phyloP scores from a whole-genome alignment of 2,329 filamentous ascomycete species.

The Nannizziopsis arthrosporioides region DNA sequence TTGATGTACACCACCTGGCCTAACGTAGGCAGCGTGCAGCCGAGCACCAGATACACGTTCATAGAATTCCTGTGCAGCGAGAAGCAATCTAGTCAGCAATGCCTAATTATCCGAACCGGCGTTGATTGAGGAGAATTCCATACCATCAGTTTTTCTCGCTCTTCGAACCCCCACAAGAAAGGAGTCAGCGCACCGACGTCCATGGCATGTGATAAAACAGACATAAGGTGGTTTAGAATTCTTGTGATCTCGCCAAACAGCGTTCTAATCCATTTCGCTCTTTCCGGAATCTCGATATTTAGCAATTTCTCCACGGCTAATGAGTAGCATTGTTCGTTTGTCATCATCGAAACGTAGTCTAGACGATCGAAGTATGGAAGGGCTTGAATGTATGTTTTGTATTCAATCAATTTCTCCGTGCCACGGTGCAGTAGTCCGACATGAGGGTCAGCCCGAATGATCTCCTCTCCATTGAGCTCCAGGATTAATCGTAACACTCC shows the following conservation, averaged over 20 bases:
- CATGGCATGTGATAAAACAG: slow-evolving; percentile 92
- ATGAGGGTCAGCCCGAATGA: slow-evolving; percentile 90
- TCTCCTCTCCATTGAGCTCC: slow-evolving; percentile 95
- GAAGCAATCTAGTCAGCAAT: slow-evolving; percentile 12
- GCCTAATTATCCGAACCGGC: neutral
- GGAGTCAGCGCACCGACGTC: slow-evolving; percentile 96
- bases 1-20: slow-evolving; percentile 90
- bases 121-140: slow-evolving; percentile 22
- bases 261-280: slow-evolving; percentile 94
- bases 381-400: slow-evolving; percentile 97
- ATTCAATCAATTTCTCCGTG: slow-evolving; percentile 99
- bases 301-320: slow-evolving; percentile 95
- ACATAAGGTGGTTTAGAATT: slow-evolving; percentile 95
- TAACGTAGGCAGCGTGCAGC: slow-evolving; percentile 92
- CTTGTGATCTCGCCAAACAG: slow-evolving; percentile 92
- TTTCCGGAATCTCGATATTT: slow-evolving; percentile 88
- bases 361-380: slow-evolving; percentile 97
- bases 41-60: slow-evolving; percentile 97
- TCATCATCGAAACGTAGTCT: slow-evolving; percentile 99
- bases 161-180: slow-evolving; percentile 98
- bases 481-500: slow-evolving; percentile 95
- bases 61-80: slow-evolving; percentile 80
- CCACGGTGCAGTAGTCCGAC: slow-evolving; percentile 92
- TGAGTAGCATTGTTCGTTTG: slow-evolving; percentile 95
- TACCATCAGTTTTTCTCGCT: slow-evolving; percentile 99